These are phyloP conservation scores for Hymenoscyphus linearis DNA, from an alignment of 2,329 filamentous ascomycete genomes.

Conservation along the genomic window DNA sequence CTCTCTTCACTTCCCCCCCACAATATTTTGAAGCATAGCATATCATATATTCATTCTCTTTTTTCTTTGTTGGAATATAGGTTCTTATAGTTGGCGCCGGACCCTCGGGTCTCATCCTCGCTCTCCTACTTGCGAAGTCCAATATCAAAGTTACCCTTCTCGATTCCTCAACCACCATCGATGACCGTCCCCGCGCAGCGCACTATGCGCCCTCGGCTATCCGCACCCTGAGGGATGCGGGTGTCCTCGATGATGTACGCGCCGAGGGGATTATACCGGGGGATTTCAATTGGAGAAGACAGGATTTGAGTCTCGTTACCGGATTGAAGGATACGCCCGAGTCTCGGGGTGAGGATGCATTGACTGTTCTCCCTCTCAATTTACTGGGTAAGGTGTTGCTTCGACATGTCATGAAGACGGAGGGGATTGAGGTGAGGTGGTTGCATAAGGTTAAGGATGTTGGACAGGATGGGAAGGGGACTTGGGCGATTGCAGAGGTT, in stretches of 20 bases:
- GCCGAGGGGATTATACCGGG: slow-evolving; percentile 38
- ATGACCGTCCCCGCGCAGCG: slow-evolving; percentile 56
- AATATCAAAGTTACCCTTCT: slow-evolving; percentile 49
- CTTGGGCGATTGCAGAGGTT: slow-evolving; percentile 42
- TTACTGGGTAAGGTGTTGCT: slow-evolving; percentile 39
- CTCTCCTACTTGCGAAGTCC: slow-evolving; percentile 45
- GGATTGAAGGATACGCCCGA: slow-evolving; percentile 27
- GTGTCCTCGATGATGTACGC: slow-evolving; percentile 48
- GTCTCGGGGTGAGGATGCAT: slow-evolving; percentile 31
- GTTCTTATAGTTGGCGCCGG: slow-evolving; percentile 46
- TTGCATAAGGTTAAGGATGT: slow-evolving; percentile 41
- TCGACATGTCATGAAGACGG: slow-evolving; percentile 33
- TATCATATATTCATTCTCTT: not conserved
- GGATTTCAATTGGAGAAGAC: slow-evolving; percentile 41
- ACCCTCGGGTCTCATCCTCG: slow-evolving; percentile 45
- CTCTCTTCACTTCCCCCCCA: not conserved
- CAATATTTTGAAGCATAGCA: not conserved
- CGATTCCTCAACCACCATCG: slow-evolving; percentile 49
- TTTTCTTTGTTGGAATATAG: slow-evolving; percentile 20
- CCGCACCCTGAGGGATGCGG: slow-evolving; percentile 53
- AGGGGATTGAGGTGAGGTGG: slow-evolving; percentile 38
- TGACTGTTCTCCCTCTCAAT: slow-evolving; percentile 41
- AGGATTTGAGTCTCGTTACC: slow-evolving; percentile 34
- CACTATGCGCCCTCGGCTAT: slow-evolving; percentile 56
- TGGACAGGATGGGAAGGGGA: slow-evolving; percentile 41